Conservation (phyloP, 768 basidiomycete species). For the Xerocomus spinulosus region DNA sequence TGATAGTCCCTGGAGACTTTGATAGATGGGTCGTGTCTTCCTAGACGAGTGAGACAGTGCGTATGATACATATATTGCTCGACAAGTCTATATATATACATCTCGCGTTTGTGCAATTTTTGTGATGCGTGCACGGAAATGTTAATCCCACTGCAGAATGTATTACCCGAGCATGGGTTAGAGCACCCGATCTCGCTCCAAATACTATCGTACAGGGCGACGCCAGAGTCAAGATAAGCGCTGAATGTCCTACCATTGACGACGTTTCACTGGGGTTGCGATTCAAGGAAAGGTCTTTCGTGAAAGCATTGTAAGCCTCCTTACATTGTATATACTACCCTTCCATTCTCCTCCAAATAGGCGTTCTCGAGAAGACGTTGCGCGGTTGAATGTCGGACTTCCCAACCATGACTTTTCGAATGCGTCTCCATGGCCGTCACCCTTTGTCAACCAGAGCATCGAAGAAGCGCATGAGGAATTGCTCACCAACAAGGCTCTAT, state of each 20-base stretch:
- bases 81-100: no score
- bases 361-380: conserved; percentile 1
- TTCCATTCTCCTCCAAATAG: background rate
- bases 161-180: conserved; percentile 13
- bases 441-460: background rate
- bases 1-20: no score
- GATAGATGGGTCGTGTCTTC: no score
- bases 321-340: background rate
- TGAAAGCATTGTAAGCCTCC: conserved; percentile 8
- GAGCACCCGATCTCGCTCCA: conserved; percentile 17
- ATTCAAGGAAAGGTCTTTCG: conserved; percentile 20
- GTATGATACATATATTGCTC: no score
- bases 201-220: conserved; percentile 8
- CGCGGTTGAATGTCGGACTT: background rate
- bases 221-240: conserved; percentile 14
- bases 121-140: background rate
- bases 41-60: no score
- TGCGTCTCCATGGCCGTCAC: background rate
- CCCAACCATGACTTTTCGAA: no score
- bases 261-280: conserved; percentile 7
- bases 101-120: no score
- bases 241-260: conserved; percentile 8
- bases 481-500: conserved; percentile 10
- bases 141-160: background rate
- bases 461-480: background rate